Base-by-base conservation (phyloP, 805 yeast species). In the Metschnikowia reukaufii region DNA sequence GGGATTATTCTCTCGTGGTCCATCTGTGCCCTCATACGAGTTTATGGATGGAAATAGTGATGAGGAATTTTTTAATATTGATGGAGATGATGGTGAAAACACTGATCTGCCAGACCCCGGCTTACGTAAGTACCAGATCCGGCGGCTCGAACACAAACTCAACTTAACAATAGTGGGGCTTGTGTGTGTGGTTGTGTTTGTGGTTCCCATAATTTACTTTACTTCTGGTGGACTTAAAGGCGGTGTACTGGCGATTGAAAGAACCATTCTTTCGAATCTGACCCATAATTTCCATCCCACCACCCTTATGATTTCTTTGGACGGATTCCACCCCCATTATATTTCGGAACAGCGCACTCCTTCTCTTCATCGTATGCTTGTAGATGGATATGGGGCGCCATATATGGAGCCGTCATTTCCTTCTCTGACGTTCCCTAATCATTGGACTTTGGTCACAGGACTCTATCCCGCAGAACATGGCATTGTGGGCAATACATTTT, bases 321-420 rank as follows among this genome's bases (percentile, higher is more conserved):
- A 88, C 63, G 97, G 96, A 8, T 86, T 91, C 63, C 96, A 91
- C 60, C 97, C 97, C 2, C 92, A 88, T 59, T 86, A 89, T 61
- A 79, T 91, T 10, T 81, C 84, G 2, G 56, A 76, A 5, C 67
- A 72, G 16, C 59, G 74, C 25, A 91, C 97, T 0, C 98, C 98
- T 0, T 71, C 80, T 31, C 60, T 91, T 61, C 83, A 86, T 59
- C 64, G 72, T 8, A 63, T 91, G 62, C 66, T 82, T 52, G 53
- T 72, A 4, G 65, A 78, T 20, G 76, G 72, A 4, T 77, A 71
- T 42, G 85, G 83, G 13, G 81, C 89, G 4, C 97, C 97, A 1
- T 89, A 79, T 59, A 88, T 92, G 92, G 67, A 68, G 7, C 96
- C 97, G 1, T 78, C 89, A 2, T 89, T 90, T 62, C 97, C 97